Evolutionary conservation across 1,284 basidiomycete species (phyloP), one percentile per base, ranked within the genome.

Genomic region (Sporisorium sorghi): DNA sequence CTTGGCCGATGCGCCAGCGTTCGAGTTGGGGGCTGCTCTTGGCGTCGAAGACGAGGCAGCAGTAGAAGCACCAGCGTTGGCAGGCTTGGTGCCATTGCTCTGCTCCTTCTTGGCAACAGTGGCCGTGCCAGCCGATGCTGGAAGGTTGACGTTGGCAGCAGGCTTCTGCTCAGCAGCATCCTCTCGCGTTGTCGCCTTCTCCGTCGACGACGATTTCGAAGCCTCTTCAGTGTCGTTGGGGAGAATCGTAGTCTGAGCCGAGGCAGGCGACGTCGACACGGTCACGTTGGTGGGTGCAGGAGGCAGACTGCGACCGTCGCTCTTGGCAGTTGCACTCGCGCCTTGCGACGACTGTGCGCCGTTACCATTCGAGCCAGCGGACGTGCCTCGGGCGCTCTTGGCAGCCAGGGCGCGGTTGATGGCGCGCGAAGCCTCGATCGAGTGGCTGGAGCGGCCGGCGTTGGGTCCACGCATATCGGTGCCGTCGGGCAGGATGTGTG

Each of bases 401-500:
- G 68, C 73, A 19, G 73, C 68, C 21, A 71, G 58, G 2, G 68
- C 73, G 24, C 73, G 73, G 60, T 68, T 75, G 48, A 71, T 65
- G 50, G 63, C 58, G 21, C 73, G 67, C 11, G 63, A 48, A 49
- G 73, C 67, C 32, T 75, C 73, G 44, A 67, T 75, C 11, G 73
- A 71, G 47, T 73, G 70, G 54, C 54, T 54, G 35, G 72, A 63
- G 48, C 68, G 62, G n/a, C 73, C 73, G 17, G 58, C 68, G 58
- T 67, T 71, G 47, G 64, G 68, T 5, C 73, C 73, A 7, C 82
- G 76, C 11, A 77, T 78, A 46, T 84, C 82, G 35, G 81, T 77
- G 52, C 83, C 83, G 50, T 84, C 82, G 1, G 82, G 73, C 5
- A 84, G 71, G 35, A 82, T 76, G 66, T 84, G 83, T 5, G 83